Evolutionary conservation across 257 asterid species (phyloP), one percentile per base, ranked within the genome.

Genomic region (Nicotiana otophora): DNA sequence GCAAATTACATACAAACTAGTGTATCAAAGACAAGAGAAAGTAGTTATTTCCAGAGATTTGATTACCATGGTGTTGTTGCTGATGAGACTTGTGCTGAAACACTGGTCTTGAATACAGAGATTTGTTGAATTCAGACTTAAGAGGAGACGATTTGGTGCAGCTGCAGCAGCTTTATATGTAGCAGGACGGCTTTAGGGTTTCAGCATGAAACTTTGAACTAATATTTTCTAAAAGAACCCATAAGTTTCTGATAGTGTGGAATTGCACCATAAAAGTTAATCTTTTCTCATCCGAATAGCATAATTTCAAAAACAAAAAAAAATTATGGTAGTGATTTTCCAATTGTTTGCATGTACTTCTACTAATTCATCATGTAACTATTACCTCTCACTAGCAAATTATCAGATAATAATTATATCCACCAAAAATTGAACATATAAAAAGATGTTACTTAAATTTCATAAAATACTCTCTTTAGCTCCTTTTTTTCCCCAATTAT

Each of bases 161-260:
- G 61, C 79, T 46, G 61, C 79, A 72, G 61, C 79, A 72, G 19
- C 79, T 23, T 23, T 46, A 72, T 72, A 72, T 72, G 60, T 23
- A 72, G 61, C 23, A 23, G 11, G 61, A 72, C 23, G 36, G 61
- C 20, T 1, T 46, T 72, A 72, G 79, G 79, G 79, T 46, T 72
- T 72, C 79, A 72, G 12, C 51, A 46, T 23, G 61, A 20, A 23
- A 72, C 61, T 72, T 46, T 23, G 7, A 72, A 23, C 4, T 72
- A 23, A 14, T 6, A 72, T 72, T 72, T 42, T 46, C 14, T 72
- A 72, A 46, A 46, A 46, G 39, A 72, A 7, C 79, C 79, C 79
- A 3, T 16, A 72, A 20, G 61, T 46, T 46, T 72, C 61, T 14
- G 14, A 46, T 72, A 23, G 11, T 46, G 39, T 46, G 3, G 3